phyloP scores from a whole-genome alignment of 768 basidiomycete genomes.

The Phaffia australis region DNA sequence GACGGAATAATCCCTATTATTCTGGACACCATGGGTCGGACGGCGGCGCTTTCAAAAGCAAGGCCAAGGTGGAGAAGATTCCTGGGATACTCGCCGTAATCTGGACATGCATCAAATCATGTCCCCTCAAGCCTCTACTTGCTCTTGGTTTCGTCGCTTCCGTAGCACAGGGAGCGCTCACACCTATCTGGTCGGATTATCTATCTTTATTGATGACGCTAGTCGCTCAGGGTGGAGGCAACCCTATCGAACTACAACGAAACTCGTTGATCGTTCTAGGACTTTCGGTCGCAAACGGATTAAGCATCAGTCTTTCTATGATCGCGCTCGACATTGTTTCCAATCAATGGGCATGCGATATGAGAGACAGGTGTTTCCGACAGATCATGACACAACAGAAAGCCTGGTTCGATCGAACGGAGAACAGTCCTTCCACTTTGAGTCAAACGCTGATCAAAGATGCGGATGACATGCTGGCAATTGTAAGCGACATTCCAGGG shows the following conservation, averaged over 20 bases:
- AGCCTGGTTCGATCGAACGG: constrained; percentile 66
- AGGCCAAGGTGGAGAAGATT: constrained; percentile 7
- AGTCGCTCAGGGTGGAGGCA: constrained; percentile 37
- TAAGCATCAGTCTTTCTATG: constrained; percentile 64
- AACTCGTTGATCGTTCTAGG: constrained; percentile 45
- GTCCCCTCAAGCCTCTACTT: constrained; percentile 64
- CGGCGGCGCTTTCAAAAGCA: not conserved
- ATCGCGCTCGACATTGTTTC: constrained; percentile 65
- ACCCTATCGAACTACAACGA: constrained; percentile 27
- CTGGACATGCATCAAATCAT: constrained; percentile 48
- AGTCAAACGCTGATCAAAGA: constrained; percentile 76
- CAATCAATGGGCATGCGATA: constrained; percentile 58
- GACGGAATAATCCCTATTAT: constrained; percentile 6
- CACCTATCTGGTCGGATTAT: constrained; percentile 83
- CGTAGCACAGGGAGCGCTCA: constrained; percentile 66
- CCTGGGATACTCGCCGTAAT: constrained; percentile 30
- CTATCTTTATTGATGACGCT: constrained; percentile 62
- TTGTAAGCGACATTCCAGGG: constrained; percentile 61
- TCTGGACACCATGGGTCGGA: constrained; percentile 1
- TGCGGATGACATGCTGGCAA: constrained; percentile 68
- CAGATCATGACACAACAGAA: constrained; percentile 69
- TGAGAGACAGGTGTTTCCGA: constrained; percentile 51
- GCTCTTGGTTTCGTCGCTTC: constrained; percentile 59
- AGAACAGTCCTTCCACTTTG: constrained; percentile 51
- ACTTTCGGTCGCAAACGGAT: constrained; percentile 63